Conservation (phyloP, 352 stramenopile genomes). For the Globisporangium canariense region DNA sequence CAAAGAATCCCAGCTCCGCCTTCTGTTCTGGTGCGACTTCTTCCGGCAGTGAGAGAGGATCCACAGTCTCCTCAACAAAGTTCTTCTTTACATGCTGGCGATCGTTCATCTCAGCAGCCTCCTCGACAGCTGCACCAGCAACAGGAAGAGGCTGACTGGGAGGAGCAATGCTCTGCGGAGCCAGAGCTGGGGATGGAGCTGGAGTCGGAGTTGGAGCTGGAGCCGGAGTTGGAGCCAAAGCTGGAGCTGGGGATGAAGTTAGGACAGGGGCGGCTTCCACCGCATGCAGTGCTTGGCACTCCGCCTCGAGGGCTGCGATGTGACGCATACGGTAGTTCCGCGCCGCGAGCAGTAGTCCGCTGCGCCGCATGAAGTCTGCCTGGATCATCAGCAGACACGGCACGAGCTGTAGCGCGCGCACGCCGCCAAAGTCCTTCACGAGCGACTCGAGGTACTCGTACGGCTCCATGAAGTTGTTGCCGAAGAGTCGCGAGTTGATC, state of each 20-base stretch:
- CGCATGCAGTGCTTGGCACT: constrained; percentile 23
- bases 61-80: neutral
- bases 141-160: neutral
- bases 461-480: constrained; percentile 79
- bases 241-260: neutral
- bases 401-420: constrained; percentile 59
- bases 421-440: constrained; percentile 47
- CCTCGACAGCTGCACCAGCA: neutral
- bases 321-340: constrained; percentile 50
- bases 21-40: neutral
- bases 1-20: neutral
- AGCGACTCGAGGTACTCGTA: constrained; percentile 66
- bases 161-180: neutral
- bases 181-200: neutral
- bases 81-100: neutral
- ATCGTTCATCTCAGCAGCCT: neutral
- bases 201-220: too few relatives aligned
- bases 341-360: constrained; percentile 44
- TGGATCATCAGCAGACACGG: constrained; percentile 68
- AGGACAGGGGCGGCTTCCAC: neutral
- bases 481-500: constrained; percentile 71
- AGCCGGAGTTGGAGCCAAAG: neutral
- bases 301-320: constrained; percentile 30
- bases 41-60: neutral
- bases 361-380: constrained; percentile 54